Percentiles rank a stretch among this genome's conserved stretches.
These are phyloP conservation scores for Malus hybrid DNA, from an alignment of 331 rosid genomes.

Conservation along the genomic window DNA sequence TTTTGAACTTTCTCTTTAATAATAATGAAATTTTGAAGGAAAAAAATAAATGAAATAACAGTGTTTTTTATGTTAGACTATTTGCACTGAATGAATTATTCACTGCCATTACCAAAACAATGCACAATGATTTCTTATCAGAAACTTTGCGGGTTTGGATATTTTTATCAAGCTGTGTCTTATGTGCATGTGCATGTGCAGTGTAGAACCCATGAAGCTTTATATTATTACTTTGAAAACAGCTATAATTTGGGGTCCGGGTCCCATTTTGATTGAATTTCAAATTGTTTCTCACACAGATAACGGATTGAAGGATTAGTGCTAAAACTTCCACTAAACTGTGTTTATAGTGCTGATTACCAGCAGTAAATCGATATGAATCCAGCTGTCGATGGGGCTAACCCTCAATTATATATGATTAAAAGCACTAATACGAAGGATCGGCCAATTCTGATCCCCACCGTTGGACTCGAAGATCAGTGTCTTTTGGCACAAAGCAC, in stretches of 20 bases:
- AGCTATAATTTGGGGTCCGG: slow-evolving; percentile 12
- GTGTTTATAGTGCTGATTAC: neutral
- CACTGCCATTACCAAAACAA: slow-evolving; percentile 5
- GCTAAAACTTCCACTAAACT: neutral
- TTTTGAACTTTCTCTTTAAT: too few species aligned
- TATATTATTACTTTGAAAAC: neutral
- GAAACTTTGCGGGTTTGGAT: slow-evolving; percentile 1
- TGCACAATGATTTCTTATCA: slow-evolving; percentile 2
- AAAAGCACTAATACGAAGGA: neutral
- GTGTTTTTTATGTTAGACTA: neutral
- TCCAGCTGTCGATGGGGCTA: slow-evolving; percentile 34
- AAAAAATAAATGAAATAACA: too few species aligned
- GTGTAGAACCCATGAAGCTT: neutral
- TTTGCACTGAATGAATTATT: neutral
- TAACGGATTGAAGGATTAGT: neutral
- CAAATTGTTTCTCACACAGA: neutral
- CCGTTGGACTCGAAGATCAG: slow-evolving; percentile 7
- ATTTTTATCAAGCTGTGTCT: neutral
- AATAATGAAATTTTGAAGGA: too few species aligned
- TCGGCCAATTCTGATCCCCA: slow-evolving; percentile 16
- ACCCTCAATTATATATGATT: slow-evolving; percentile 6
- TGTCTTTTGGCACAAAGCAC: slow-evolving; percentile 17
- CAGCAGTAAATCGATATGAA: neutral
- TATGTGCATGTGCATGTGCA: neutral
- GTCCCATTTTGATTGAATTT: slow-evolving; percentile 19